A percentile compares a stretch with the other conserved stretches of the same genome.
Evolutionary conservation across 2,329 filamentous ascomycete species (phyloP).

Genomic region (Plectosphaerella plurivora): DNA sequence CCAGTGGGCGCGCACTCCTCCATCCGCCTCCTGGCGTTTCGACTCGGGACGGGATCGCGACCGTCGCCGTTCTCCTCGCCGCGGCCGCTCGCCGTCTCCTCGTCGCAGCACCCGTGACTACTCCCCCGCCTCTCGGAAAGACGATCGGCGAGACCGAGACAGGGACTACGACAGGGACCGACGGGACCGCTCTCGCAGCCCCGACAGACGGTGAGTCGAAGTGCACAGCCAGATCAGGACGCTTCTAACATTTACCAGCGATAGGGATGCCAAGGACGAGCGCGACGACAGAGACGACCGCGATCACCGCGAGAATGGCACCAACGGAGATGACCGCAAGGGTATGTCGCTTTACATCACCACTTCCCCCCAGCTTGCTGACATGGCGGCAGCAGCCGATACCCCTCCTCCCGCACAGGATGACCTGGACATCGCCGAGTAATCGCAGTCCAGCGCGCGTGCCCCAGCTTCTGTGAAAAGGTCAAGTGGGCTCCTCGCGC

Average conservation of each 20-base stretch:
- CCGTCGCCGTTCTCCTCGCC: slow-evolving; percentile 60
- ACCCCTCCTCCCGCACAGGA: slow-evolving; percentile 82
- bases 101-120: slow-evolving; percentile 74
- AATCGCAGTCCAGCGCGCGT: slow-evolving; percentile 14
- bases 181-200: slow-evolving; percentile 71
- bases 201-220: slow-evolving; percentile 51
- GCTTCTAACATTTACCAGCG: slow-evolving; percentile 31
- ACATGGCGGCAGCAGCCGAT: slow-evolving; percentile 45
- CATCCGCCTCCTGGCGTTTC: slow-evolving; percentile 97
- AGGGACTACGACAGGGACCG: slow-evolving; percentile 76
- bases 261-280: slow-evolving; percentile 57
- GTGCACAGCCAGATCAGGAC: background rate
- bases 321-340: slow-evolving; percentile 89
- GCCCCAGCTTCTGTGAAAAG: background rate
- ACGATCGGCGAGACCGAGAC: slow-evolving; percentile 78
- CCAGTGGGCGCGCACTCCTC: slow-evolving; percentile 96
- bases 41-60: slow-evolving; percentile 82
- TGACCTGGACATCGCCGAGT: slow-evolving; percentile 93
- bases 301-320: slow-evolving; percentile 69
- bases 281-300: slow-evolving; percentile 69
- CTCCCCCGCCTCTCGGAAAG: slow-evolving; percentile 69
- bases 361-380: slow-evolving; percentile 18
- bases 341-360: slow-evolving; percentile 44
- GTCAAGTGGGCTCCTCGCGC: too few species aligned
- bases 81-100: slow-evolving; percentile 72